Evolutionary conservation across 1,284 basidiomycete genomes (phyloP).

Genomic region (Leccinum subrobustum): DNA sequence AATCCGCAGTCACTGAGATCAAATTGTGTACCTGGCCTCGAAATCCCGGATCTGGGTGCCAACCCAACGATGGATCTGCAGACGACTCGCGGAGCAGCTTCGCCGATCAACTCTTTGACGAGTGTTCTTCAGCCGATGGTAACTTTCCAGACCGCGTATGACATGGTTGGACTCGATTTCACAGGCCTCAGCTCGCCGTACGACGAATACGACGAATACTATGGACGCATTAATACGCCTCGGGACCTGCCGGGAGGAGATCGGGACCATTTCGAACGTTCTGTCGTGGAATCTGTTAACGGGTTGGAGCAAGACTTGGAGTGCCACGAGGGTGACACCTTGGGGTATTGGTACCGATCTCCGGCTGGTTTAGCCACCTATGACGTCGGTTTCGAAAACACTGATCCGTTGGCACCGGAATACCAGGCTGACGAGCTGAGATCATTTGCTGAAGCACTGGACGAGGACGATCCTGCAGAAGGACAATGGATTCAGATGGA

Average conservation of each 20-base stretch:
- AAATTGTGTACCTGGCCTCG: not conserved
- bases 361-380: not conserved
- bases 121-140: conserved; percentile 6
- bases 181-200: conserved; percentile 11
- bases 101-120: conserved; percentile 6
- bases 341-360: conserved; percentile 2
- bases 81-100: not conserved
- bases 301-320: conserved; percentile 1
- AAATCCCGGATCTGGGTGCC: not conserved
- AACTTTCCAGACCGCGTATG: conserved; percentile 13
- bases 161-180: conserved; percentile 11
- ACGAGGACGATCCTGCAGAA: conserved; percentile 1
- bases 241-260: not conserved
- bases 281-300: not conserved
- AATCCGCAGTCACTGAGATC: not conserved
- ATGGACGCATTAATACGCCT: not conserved
- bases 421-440: conserved; percentile 5
- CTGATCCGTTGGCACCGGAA: not conserved
- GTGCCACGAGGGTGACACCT: not conserved
- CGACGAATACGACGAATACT: conserved; percentile 9
- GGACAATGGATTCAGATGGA: not conserved
- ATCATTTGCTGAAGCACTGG: not conserved
- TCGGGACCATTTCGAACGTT: not conserved
- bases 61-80: not conserved
- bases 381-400: conserved; percentile 5